Conservation (phyloP, 2,329 filamentous ascomycete genomes). For the Fusarium azukiicola region DNA sequence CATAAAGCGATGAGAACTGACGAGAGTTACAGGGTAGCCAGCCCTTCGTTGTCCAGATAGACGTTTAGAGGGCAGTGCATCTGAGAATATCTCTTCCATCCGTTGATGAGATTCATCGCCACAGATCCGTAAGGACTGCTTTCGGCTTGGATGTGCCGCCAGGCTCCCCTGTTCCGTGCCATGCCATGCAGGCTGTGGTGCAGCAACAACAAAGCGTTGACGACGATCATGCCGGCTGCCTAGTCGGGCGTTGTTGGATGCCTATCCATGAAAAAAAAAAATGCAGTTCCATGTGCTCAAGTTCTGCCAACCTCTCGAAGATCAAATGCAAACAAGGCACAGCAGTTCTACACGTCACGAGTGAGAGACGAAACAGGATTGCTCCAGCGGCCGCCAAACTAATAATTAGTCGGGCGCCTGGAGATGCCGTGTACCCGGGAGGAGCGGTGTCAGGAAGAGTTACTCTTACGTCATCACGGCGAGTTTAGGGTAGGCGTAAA, state of each 20-base stretch:
- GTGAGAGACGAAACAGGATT: neutral
- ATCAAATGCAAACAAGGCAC: constrained; percentile 7
- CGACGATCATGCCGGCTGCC: no score
- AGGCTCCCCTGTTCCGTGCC: no score
- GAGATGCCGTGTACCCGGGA: neutral
- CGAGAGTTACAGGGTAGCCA: no score
- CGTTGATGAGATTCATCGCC: no score
- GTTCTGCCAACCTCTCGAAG: neutral
- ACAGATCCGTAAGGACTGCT: no score
- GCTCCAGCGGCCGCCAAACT: constrained; percentile 6
- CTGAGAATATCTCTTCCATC: no score
- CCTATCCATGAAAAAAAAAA: no score
- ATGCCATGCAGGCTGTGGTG: no score
- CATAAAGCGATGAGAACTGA: neutral
- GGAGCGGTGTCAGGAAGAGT: neutral
- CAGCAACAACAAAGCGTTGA: no score
- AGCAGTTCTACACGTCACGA: constrained; percentile 5
- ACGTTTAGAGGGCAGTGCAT: neutral
- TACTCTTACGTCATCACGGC: neutral
- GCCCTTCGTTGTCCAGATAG: neutral
- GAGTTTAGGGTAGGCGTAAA: neutral
- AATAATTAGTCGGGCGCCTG: constrained; percentile 6
- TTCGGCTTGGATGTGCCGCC: no score
- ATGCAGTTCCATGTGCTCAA: neutral
- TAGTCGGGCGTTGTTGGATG: no score